Conservation (phyloP, 306 rosid genomes). For the Prunus dulcis region DNA sequence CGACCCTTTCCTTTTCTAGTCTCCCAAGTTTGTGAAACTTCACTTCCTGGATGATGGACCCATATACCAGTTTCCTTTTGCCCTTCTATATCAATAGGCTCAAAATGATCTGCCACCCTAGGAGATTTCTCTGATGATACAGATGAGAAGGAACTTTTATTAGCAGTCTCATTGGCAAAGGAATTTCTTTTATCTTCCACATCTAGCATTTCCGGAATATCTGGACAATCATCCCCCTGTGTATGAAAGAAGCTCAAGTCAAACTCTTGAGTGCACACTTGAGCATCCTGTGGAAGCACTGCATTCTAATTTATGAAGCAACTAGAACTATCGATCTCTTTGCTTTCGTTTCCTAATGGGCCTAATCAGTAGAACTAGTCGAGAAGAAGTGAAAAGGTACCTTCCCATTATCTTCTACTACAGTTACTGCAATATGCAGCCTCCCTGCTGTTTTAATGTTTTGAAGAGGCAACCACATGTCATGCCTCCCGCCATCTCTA, state of each 20-base stretch:
- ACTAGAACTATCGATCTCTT: neutral
- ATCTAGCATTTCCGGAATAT: conserved; percentile 30
- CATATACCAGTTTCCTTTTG: conserved; percentile 82
- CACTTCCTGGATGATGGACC: conserved; percentile 94
- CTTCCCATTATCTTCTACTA: conserved; percentile 54
- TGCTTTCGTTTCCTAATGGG: neutral
- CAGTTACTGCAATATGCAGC: conserved; percentile 70
- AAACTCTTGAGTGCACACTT: neutral
- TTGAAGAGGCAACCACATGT: conserved; percentile 82
- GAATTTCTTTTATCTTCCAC: conserved; percentile 43
- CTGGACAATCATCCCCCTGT: conserved; percentile 47
- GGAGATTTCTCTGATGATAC: conserved; percentile 42
- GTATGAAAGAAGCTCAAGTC: conserved; percentile 17
- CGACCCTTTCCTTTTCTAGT: conserved; percentile 81
- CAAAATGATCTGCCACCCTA: conserved; percentile 57
- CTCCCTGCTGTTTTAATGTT: conserved; percentile 71
- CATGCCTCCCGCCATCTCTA: conserved; percentile 71
- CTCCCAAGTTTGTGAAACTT: conserved; percentile 68
- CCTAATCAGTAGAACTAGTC: neutral
- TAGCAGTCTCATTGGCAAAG: conserved; percentile 38
- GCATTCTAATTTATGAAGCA: neutral
- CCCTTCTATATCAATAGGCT: conserved; percentile 79
- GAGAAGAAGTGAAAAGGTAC: conserved; percentile 24
- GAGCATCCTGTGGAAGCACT: neutral
- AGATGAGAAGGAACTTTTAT: conserved; percentile 50